Evolutionary conservation across 1,139 yeast genomes (phyloP).

Genomic region (Suhomyces bolitotheri): DNA sequence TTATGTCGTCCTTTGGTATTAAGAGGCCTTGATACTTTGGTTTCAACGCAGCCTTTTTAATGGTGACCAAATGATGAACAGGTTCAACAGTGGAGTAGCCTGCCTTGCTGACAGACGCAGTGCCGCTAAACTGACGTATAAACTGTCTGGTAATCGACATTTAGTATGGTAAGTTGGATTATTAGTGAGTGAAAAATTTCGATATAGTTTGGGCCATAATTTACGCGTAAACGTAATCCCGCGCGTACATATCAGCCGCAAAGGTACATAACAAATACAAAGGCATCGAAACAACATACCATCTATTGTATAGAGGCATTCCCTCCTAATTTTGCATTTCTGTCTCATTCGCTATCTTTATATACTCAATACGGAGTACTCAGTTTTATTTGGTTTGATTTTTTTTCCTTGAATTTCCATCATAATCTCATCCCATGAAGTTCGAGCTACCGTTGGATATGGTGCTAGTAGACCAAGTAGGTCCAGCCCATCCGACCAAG

Average conservation of each 20-base stretch:
- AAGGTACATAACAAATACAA: too few species aligned
- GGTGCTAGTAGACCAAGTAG: conserved; percentile 10
- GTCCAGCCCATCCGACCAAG: background rate
- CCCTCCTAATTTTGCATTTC: too few species aligned
- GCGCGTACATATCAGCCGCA: conserved; percentile 5
- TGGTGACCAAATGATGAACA: conserved; percentile 83
- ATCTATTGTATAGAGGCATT: too few species aligned
- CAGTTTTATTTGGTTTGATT: too few species aligned
- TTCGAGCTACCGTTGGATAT: conserved; percentile 14
- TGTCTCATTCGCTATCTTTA: too few species aligned
- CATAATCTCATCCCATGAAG: too few species aligned
- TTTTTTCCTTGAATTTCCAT: too few species aligned
- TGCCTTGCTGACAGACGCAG: conserved; percentile 48
- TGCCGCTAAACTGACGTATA: conserved; percentile 49
- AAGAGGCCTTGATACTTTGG: conserved; percentile 70
- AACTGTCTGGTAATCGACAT: conserved; percentile 13
- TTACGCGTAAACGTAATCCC: conserved; percentile 1
- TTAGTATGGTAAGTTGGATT: background rate
- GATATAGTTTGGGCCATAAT: conserved; percentile 3
- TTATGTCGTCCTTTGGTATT: conserved; percentile 65
- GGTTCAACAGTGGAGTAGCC: conserved; percentile 84
- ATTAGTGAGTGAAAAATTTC: conserved; percentile 7
- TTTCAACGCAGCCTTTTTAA: conserved; percentile 67
- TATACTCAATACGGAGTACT: too few species aligned
- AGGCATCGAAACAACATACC: too few species aligned